phyloP scores from a whole-genome alignment of 495 filamentous ascomycete genomes.

The Neurospora sp. region DNA sequence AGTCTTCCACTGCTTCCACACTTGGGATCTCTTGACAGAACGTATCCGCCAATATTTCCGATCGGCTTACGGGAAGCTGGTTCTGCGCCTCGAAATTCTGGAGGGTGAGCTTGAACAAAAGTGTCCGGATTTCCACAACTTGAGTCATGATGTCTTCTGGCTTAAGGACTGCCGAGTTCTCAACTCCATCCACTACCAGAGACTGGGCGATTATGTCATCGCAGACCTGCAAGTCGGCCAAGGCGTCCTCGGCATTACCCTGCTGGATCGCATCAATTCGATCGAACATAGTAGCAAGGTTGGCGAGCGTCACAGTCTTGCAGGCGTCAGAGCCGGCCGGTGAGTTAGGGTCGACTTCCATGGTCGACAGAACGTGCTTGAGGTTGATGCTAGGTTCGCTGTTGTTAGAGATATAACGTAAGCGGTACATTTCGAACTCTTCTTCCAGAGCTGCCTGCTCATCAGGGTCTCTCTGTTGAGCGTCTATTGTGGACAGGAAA shows the following conservation, averaged over 20 bases:
- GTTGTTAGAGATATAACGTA: slow-evolving; percentile 1
- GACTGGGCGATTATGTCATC: slow-evolving; percentile 8
- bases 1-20: slow-evolving; percentile 3
- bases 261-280: neutral
- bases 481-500: slow-evolving; percentile 1
- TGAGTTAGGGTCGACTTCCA: slow-evolving; percentile 4
- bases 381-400: slow-evolving; percentile 6
- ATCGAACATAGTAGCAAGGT: slow-evolving; percentile 14
- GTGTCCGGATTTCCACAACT: slow-evolving; percentile 16
- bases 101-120: slow-evolving; percentile 11
- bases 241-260: neutral
- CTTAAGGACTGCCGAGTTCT: neutral
- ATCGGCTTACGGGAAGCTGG: slow-evolving; percentile 1
- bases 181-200: neutral
- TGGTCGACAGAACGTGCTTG: slow-evolving; percentile 2
- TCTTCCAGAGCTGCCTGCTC: neutral
- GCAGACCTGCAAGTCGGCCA: slow-evolving; percentile 9
- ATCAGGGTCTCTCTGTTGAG: slow-evolving; percentile 1
- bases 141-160: slow-evolving; percentile 5
- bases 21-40: slow-evolving; percentile 11
- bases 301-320: slow-evolving; percentile 8
- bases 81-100: neutral
- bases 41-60: slow-evolving; percentile 3
- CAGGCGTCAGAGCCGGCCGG: neutral
- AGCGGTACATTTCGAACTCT: slow-evolving; percentile 4